These are phyloP conservation scores for Irpex sp. DNA, from an alignment of 1,284 basidiomycete genomes.

Conservation along the genomic window DNA sequence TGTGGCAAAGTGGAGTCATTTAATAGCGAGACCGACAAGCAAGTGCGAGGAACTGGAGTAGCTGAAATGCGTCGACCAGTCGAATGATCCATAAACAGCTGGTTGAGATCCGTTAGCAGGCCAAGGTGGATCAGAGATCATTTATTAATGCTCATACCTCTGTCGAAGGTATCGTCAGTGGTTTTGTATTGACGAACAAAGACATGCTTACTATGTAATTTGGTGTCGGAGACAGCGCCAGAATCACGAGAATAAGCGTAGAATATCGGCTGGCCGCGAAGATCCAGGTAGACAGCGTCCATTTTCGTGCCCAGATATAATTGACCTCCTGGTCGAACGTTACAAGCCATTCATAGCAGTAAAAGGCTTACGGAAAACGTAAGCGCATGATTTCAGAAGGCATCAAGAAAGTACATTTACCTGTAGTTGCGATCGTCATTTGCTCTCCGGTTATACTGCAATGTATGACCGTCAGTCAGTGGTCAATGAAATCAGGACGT, in stretches of 20 bases:
- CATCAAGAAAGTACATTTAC: not conserved
- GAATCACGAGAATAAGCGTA: not conserved
- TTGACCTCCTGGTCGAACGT: not conserved
- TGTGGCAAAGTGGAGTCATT: not conserved
- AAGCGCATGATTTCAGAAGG: not conserved
- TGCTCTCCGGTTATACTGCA: not conserved
- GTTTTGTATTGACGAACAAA: not conserved
- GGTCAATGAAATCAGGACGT: not conserved
- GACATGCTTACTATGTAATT: not conserved
- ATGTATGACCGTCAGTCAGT: not conserved
- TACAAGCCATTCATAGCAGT: not conserved
- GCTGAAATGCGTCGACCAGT: not conserved
- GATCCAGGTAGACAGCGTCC: not conserved
- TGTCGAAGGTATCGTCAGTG: not conserved
- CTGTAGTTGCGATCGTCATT: not conserved
- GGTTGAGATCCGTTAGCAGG: not conserved
- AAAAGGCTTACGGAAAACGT: not conserved
- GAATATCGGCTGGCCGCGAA: not conserved
- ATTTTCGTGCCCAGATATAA: not conserved
- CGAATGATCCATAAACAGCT: not conserved
- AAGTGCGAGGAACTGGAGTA: not conserved
- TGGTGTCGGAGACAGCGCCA: not conserved
- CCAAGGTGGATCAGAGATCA: not conserved
- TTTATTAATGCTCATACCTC: not conserved
- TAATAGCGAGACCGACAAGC: not conserved